Evolutionary conservation across 139 green algal species (phyloP).

Genomic region (Microglena sp.): DNA sequence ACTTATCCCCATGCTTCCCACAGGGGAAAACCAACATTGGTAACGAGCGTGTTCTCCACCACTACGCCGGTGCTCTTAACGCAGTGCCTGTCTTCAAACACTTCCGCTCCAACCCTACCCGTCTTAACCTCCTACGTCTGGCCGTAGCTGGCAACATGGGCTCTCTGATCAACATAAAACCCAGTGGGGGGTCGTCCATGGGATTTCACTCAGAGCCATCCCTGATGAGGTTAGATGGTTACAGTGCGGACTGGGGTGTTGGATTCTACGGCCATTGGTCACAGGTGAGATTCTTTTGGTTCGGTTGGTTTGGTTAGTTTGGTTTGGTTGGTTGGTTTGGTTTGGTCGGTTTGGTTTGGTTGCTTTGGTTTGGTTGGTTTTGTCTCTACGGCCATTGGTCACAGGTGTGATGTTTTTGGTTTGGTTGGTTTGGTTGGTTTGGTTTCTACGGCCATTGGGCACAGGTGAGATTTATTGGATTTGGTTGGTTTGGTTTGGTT

Average conservation of each 20-base stretch:
- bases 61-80: slow-evolving; percentile 13
- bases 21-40: slow-evolving; percentile 16
- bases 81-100: slow-evolving; percentile 7
- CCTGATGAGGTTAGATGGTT: background rate
- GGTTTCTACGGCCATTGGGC: slow-evolving; percentile 10
- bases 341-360: too few species aligned
- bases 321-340: too few species aligned
- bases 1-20: background rate
- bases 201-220: slow-evolving; percentile 4
- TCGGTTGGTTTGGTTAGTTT: background rate
- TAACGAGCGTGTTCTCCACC: slow-evolving; percentile 15
- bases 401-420: too few species aligned
- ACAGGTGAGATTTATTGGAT: background rate
- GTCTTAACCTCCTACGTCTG: slow-evolving; percentile 1
- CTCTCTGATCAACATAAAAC: slow-evolving; percentile 9
- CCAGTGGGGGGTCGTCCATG: slow-evolving; percentile 8
- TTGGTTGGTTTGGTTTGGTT: background rate
- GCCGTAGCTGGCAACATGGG: slow-evolving; percentile 10
- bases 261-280: slow-evolving; percentile 10
- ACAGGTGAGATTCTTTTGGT: background rate
- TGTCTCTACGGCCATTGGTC: too few species aligned
- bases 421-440: too few species aligned
- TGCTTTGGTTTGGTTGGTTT: too few species aligned
- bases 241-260: slow-evolving; percentile 10
- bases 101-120: slow-evolving; percentile 2